Conservation (phyloP, 1,139 yeast genomes). For the Arxiozyma telluris region DNA sequence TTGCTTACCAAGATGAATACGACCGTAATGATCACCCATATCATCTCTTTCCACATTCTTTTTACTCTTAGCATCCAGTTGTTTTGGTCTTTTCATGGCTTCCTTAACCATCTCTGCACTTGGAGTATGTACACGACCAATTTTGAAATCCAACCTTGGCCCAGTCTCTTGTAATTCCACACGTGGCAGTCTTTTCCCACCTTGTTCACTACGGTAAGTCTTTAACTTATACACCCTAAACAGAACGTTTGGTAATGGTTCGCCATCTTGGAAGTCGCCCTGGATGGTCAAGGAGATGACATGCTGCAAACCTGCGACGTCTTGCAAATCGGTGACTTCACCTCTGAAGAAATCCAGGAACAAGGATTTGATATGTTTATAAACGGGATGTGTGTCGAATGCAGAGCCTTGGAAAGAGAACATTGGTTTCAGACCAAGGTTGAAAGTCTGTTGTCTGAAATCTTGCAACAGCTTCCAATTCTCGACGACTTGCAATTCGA, state of each 20-base stretch:
- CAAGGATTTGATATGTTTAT: constrained; percentile 74
- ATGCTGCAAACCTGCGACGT: constrained; percentile 90
- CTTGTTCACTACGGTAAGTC: constrained; percentile 71
- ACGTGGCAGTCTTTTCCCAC: constrained; percentile 63
- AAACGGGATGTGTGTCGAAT: constrained; percentile 83
- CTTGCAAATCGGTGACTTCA: constrained; percentile 72
- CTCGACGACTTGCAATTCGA: constrained; percentile 70
- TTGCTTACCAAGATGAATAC: constrained; percentile 93
- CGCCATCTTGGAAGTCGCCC: constrained; percentile 65
- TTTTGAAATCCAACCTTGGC: constrained; percentile 85
- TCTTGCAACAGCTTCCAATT: constrained; percentile 67
- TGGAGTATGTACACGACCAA: constrained; percentile 82
- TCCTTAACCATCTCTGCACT: constrained; percentile 86
- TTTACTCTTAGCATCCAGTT: constrained; percentile 70
- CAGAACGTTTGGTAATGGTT: constrained; percentile 66
- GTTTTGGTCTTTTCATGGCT: constrained; percentile 74
- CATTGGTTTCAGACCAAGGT: constrained; percentile 90
- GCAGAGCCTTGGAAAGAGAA: constrained; percentile 87
- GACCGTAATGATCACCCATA: constrained; percentile 96
- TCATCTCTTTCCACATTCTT: constrained; percentile 82
- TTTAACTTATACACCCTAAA: constrained; percentile 87
- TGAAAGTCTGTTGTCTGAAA: constrained; percentile 71
- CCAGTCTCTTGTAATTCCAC: constrained; percentile 94
- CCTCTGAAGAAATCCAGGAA: constrained; percentile 91
- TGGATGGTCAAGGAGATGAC: constrained; percentile 77